Base-by-base conservation (phyloP, 768 basidiomycete species). In the Phylloporus scabripes region DNA sequence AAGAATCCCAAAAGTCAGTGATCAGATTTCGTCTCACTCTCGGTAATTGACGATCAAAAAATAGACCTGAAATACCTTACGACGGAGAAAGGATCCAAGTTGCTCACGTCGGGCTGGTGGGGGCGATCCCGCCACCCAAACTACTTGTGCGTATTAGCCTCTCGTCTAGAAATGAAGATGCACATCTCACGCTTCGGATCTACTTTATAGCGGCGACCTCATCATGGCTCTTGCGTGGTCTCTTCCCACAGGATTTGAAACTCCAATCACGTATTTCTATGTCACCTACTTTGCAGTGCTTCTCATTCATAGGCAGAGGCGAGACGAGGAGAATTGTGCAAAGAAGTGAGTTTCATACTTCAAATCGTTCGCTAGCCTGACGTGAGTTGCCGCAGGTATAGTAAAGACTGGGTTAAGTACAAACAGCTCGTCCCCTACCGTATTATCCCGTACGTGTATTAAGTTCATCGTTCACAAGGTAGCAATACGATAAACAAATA, bases 21-120 rank as follows among this genome's bases (percentile, higher is more conserved):
- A 2, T 47, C 15, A n/a, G 3, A 12, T 5, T n/a, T 7, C 17
- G 17, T 41, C 14, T 12, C 3, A 12, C 11, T 49, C 34, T 11
- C 29, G 4, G 42, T 28, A 26, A 32, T 23, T 54, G 44, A 62
- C 37, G n/a, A 26, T 40, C 7, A 15, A 0, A 26, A 41, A 23
- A 41, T 42, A 95, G 93, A 89, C 62, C 72, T 95, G 17, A 70
- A 77, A 53, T 94, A 71, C 61, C 80, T 97, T 65, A 74, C 80
- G 36, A 98, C 96, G 2, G 78, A 82, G 54, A 79, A 81, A 15
- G 96, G 96, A 12, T 85, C 90, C 3, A 96, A 92, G 66, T 76
- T 99, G 29, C 77, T 99, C 23, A 95, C 83, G 24, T 90, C 89
- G 4, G 96, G 96, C 7, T 98, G 96, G 96, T 99, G 96, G 96